These are phyloP conservation scores for Hygrophorus pudorinus DNA, from an alignment of 768 basidiomycete species.

Conservation along the genomic window DNA sequence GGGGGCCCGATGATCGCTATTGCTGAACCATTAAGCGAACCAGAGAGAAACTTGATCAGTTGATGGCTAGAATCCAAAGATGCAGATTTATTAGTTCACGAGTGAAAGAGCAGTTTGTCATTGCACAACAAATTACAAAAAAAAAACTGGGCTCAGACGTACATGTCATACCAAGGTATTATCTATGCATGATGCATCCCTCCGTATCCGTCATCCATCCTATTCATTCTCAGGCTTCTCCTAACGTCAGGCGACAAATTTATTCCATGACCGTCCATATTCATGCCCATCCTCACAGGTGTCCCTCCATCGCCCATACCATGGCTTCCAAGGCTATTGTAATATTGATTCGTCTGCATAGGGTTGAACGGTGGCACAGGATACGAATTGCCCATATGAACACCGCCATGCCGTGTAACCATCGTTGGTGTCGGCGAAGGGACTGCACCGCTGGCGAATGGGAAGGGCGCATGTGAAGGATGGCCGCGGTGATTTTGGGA, in stretches of 20 bases:
- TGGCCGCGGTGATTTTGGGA: slow-evolving; percentile 11
- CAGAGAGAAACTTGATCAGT: not conserved
- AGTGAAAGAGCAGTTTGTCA: not conserved
- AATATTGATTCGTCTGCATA: slow-evolving; percentile 21
- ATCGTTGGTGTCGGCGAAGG: too few species aligned
- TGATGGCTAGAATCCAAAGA: too few species aligned
- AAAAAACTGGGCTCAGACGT: not conserved
- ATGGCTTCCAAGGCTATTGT: slow-evolving; percentile 7
- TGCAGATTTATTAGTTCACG: not conserved
- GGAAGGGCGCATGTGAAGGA: slow-evolving; percentile 7
- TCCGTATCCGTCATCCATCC: slow-evolving; percentile 22
- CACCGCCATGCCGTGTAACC: not conserved
- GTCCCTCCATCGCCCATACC: slow-evolving; percentile 17
- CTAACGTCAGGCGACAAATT: slow-evolving; percentile 11
- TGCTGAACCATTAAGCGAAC: too few species aligned
- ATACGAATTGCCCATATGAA: slow-evolving; percentile 9
- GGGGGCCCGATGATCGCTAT: too few species aligned
- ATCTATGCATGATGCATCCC: not conserved
- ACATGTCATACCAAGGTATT: slow-evolving; percentile 14
- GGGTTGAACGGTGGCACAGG: slow-evolving; percentile 21
- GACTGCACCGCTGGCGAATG: not conserved
- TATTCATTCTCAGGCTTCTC: slow-evolving; percentile 18
- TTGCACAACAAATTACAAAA: not conserved
- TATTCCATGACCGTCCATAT: slow-evolving; percentile 21
- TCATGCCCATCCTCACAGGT: slow-evolving; percentile 28